phyloP scores from a whole-genome alignment of 169 alveolate species.

The Cryptosporidium bovis region DNA sequence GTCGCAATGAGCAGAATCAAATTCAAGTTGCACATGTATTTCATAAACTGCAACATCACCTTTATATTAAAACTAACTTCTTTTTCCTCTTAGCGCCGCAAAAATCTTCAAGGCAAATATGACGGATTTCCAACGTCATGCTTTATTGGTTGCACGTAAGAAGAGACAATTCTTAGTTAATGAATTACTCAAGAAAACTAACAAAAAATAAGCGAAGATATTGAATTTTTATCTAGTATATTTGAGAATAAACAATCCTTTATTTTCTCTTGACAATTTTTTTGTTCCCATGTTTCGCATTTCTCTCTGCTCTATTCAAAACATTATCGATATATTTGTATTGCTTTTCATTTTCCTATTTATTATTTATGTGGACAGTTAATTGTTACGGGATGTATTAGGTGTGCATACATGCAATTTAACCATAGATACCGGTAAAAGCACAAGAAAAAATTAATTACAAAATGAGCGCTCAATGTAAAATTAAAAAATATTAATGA shows the following conservation, averaged over 20 bases:
- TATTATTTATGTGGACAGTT: background rate
- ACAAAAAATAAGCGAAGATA: conserved; percentile 10
- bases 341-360: background rate
- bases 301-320: background rate
- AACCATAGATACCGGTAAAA: too few species aligned
- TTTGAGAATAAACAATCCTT: too few species aligned
- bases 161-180: conserved; percentile 67
- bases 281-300: background rate
- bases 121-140: conserved; percentile 90
- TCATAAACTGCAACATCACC: background rate
- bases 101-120: conserved; percentile 78
- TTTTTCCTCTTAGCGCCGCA: conserved; percentile 40
- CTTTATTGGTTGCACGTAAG: conserved; percentile 82
- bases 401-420: too few species aligned
- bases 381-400: too few species aligned
- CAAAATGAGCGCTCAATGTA: background rate
- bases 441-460: too few species aligned
- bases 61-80: background rate
- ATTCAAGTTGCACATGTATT: background rate
- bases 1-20: background rate
- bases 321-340: background rate
- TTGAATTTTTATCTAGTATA: too few species aligned
- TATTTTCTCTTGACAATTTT: background rate
- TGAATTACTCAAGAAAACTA: conserved; percentile 28
- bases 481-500: background rate